Evolutionary conservation across 306 rosid genomes (phyloP), one percentile per base, ranked within the genome.

Genomic region (Vicia villosa): DNA sequence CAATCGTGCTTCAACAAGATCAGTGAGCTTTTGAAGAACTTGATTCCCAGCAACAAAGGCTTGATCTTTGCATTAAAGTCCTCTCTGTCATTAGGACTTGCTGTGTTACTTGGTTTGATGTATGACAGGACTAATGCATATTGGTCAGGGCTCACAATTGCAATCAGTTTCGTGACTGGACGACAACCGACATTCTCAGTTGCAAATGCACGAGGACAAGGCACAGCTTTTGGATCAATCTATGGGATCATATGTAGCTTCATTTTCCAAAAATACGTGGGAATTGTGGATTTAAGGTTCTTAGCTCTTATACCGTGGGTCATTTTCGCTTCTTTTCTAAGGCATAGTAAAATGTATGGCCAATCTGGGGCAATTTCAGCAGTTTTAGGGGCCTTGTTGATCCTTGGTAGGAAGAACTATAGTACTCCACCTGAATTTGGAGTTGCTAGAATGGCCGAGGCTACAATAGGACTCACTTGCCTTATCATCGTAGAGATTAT

Each of bases 311-410:
- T 93, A 17, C 96, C 96, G 38, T 93, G 94, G 94, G 74, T 90
- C 30, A 1, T 79, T 61, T 82, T 93, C 79, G 50, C 83, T 10
- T 84, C 83, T 79, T 85, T 86, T 76, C 82, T 93, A 3, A 81
- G 80, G 78, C 86, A 88, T 12, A 90, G 94, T 66, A 86, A 74
- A 79, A 85, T 84, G 88, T 93, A 90, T 49, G 97, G 98, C n/a
- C 82, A 78, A 88, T 80, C 91, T 34, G 98, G 98, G 21, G 98
- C 86, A 16, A 65, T 83, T 46, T 77, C 97, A 0, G 88, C 90
- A 41, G 89, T 79, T 40, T 68, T 83, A n/a, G 98, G 90, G 20
- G 96, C 91, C n/a, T 63, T 90, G 55, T 74, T 83, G 32, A 82
- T 93, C 74, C 76, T 90, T 58, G 98, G 98, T 30, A 90, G 96